A percentile compares a stretch with the other conserved stretches of the same genome.
Conservation (phyloP, 495 filamentous ascomycete species). For the Physcia stellaris region DNA sequence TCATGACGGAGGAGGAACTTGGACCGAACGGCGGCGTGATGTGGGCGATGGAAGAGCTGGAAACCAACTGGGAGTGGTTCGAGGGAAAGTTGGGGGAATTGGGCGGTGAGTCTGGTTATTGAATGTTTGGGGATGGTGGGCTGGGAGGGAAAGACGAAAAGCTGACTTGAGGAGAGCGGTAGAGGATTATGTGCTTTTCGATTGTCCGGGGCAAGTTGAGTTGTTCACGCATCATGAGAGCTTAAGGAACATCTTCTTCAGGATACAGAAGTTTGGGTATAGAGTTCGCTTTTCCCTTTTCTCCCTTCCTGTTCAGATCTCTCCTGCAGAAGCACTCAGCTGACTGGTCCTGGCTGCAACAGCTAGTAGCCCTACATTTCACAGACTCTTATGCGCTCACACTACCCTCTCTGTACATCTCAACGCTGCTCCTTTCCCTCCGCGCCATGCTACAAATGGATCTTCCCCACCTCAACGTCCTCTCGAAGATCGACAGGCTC, state of each 20-base stretch:
- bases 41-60: conserved; percentile 90
- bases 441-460: conserved; percentile 97
- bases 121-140: conserved; percentile 1
- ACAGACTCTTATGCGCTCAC: conserved; percentile 86
- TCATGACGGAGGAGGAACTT: conserved; percentile 84
- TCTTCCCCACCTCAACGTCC: conserved; percentile 84
- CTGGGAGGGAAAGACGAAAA: conserved; percentile 6
- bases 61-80: conserved; percentile 82
- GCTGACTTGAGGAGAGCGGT: conserved; percentile 8
- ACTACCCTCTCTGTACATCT: conserved; percentile 85
- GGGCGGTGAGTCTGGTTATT: conserved; percentile 30
- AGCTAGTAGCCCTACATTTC: conserved; percentile 85
- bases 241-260: conserved; percentile 79
- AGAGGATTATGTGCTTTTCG: conserved; percentile 92
- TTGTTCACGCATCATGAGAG: conserved; percentile 89
- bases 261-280: conserved; percentile 81
- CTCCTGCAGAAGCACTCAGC: background rate
- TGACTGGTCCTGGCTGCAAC: conserved; percentile 10
- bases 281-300: conserved; percentile 46
- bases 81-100: conserved; percentile 63
- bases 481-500: conserved; percentile 94
- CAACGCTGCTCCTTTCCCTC: conserved; percentile 78
- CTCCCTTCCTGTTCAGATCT: conserved; percentile 1
- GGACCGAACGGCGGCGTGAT: conserved; percentile 87
- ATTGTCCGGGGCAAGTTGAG: conserved; percentile 94